phyloP scores from a whole-genome alignment of 371 early-diverging fungal species.

The Mortierella sp. region DNA sequence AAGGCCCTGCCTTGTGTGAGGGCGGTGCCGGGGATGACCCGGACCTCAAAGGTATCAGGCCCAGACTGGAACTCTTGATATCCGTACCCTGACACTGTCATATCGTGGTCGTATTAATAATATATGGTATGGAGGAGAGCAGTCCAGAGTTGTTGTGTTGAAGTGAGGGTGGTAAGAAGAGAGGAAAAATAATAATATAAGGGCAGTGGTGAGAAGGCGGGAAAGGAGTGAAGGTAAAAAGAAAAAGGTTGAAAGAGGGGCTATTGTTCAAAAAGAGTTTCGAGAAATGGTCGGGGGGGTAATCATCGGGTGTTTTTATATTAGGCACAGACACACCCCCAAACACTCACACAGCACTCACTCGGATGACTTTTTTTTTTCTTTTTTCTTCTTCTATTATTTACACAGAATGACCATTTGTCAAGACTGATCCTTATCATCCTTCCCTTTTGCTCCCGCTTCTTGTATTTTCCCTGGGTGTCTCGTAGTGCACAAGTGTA shows the following conservation, averaged over 20 bases:
- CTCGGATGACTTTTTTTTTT: not conserved
- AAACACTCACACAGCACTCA: not conserved
- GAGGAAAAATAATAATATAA: not conserved
- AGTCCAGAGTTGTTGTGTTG: not conserved
- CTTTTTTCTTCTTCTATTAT: not conserved
- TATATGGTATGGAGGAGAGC: too few species aligned
- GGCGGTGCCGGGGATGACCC: slow-evolving; percentile 15
- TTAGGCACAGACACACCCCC: too few species aligned
- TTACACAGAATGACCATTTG: too few species aligned
- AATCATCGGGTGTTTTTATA: not conserved
- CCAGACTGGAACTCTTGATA: slow-evolving; percentile 25
- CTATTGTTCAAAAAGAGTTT: not conserved
- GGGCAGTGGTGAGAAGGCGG: not conserved
- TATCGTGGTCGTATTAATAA: too few species aligned
- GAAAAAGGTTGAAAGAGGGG: not conserved
- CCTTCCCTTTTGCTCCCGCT: not conserved
- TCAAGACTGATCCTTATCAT: not conserved
- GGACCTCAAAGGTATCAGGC: slow-evolving; percentile 10
- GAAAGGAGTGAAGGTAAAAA: not conserved
- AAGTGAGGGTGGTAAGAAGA: not conserved
- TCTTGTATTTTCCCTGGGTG: not conserved
- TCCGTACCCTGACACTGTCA: slow-evolving; percentile 4
- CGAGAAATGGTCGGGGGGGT: not conserved
- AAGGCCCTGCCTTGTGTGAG: slow-evolving; percentile 20
- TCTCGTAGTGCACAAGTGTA: too few species aligned